Percentiles rank a stretch among this genome's conserved stretches.
Evolutionary conservation across 345 rosid genomes (phyloP).

Genomic region (Populus davidiana): DNA sequence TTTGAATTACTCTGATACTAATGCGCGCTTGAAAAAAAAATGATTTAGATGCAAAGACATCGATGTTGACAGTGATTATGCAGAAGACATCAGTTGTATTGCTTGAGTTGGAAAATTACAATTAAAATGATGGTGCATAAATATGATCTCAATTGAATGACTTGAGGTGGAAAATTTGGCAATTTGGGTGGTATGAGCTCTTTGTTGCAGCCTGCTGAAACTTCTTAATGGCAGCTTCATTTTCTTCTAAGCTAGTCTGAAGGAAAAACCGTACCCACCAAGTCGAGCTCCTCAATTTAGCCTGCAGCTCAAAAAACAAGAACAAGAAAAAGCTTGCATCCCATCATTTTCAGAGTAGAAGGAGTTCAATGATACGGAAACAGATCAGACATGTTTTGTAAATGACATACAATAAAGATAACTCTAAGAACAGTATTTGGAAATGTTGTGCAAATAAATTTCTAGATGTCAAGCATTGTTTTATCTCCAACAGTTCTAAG

Average conservation of each 20-base stretch:
- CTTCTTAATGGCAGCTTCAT: conserved; percentile 51
- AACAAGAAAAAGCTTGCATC: background rate
- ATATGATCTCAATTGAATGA: conserved; percentile 11
- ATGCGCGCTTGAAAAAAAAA: background rate
- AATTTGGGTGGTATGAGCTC: conserved; percentile 9
- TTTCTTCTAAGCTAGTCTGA: conserved; percentile 66
- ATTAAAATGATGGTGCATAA: too few relatives aligned
- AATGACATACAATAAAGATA: background rate
- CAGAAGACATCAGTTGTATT: conserved; percentile 8
- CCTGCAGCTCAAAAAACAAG: conserved; percentile 29
- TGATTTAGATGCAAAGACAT: background rate
- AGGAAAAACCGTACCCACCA: conserved; percentile 69
- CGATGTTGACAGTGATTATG: background rate
- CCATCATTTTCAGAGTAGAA: background rate
- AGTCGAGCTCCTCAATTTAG: conserved; percentile 67
- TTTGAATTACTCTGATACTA: background rate
- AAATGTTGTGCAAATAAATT: background rate
- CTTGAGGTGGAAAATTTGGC: conserved; percentile 26
- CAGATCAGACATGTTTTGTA: background rate
- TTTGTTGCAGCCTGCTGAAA: conserved; percentile 26
- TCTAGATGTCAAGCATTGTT: background rate
- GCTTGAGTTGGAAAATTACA: conserved; percentile 14
- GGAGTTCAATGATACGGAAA: background rate
- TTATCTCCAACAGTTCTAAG: background rate
- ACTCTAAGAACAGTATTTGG: background rate